Evolutionary conservation across 2,329 filamentous ascomycete genomes (phyloP).

Genomic region (Penicillium sp.): DNA sequence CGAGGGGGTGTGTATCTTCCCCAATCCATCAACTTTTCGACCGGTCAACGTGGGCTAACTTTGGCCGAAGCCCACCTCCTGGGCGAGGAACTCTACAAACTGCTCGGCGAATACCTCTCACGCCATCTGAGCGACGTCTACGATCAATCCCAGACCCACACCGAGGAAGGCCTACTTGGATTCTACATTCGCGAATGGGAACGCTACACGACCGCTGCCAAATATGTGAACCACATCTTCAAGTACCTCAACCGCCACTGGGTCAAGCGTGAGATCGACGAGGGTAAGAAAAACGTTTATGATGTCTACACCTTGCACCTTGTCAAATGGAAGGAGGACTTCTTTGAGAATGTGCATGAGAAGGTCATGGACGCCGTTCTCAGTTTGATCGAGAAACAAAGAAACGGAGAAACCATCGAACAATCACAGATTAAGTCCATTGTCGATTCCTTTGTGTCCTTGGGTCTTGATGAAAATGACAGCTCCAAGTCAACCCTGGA

Average conservation of each 20-base stretch:
- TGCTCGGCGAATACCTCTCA: conserved; percentile 82
- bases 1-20: conserved; percentile 64
- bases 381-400: conserved; percentile 93
- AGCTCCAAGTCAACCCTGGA: conserved; percentile 92
- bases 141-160: conserved; percentile 72
- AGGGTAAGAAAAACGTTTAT: conserved; percentile 97
- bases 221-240: conserved; percentile 97
- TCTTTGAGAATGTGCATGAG: conserved; percentile 79
- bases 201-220: conserved; percentile 90
- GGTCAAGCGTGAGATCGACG: conserved; percentile 98
- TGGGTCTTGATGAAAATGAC: conserved; percentile 91
- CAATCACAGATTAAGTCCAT: conserved; percentile 96
- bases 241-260: conserved; percentile 95
- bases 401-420: conserved; percentile 96
- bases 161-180: conserved; percentile 83
- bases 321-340: conserved; percentile 90
- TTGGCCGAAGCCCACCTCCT: conserved; percentile 74
- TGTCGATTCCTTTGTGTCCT: conserved; percentile 92
- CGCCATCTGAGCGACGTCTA: conserved; percentile 73
- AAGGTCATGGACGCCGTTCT: conserved; percentile 96
- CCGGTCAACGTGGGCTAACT: neutral
- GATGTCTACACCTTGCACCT: conserved; percentile 97
- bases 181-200: conserved; percentile 98
- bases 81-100: conserved; percentile 92
- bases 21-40: neutral